Percentiles rank a stretch among this genome's conserved stretches.
phyloP scores from a whole-genome alignment of 345 rosid species.

The Pistacia atlantica region DNA sequence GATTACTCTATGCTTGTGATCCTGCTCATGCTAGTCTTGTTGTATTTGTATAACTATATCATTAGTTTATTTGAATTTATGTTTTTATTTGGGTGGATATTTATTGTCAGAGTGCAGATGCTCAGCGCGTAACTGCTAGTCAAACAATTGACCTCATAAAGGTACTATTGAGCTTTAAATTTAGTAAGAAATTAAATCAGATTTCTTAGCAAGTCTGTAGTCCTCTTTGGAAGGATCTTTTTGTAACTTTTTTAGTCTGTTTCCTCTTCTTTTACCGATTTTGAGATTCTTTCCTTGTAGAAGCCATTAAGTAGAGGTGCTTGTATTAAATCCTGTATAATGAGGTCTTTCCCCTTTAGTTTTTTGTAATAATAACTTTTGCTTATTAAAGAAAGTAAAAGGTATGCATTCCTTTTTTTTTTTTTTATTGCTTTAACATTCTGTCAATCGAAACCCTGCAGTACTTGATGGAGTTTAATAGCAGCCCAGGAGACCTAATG shows the following conservation, averaged over 20 bases:
- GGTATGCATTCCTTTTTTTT: constrained; percentile 10
- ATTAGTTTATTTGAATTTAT: constrained; percentile 8
- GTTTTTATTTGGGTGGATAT: constrained; percentile 16
- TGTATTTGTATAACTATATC: neutral
- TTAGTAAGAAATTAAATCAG: constrained; percentile 7
- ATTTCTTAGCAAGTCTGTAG: neutral
- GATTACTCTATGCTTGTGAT: constrained; percentile 3
- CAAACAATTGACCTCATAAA: constrained; percentile 97
- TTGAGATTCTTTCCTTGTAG: neutral
- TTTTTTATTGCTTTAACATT: constrained; percentile 23
- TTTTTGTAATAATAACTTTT: neutral
- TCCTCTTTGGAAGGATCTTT: neutral
- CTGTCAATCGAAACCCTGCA: constrained; percentile 40
- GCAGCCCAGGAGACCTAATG: constrained; percentile 98
- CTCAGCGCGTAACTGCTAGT: constrained; percentile 98
- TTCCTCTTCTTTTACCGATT: no score
- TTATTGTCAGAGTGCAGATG: constrained; percentile 89
- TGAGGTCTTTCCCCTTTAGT: neutral
- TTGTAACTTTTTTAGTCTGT: neutral
- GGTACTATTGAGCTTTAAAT: constrained; percentile 44
- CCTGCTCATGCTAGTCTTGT: neutral
- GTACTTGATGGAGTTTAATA: constrained; percentile 98
- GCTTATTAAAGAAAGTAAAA: neutral
- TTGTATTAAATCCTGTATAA: neutral
- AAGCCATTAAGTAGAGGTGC: neutral